phyloP scores from a whole-genome alignment of 2,329 filamentous ascomycete species.

The Colletotrichum orchidophilum region DNA sequence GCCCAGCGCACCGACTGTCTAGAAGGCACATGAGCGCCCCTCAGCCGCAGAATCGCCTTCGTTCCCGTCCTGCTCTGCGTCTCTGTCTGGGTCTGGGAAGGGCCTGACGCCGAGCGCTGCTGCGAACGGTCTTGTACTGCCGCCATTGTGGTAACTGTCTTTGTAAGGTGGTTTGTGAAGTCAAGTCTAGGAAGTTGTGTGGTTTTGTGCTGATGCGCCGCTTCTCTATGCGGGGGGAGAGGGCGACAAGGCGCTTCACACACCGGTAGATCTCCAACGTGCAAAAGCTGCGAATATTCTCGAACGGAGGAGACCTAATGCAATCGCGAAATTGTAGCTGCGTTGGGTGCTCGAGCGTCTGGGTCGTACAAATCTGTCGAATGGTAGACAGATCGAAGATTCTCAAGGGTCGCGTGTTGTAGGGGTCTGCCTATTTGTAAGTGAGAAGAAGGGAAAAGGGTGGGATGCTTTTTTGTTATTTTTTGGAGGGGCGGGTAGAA shows the following conservation, averaged over 20 bases:
- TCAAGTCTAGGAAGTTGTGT: background rate
- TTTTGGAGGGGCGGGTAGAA: conserved; percentile 17
- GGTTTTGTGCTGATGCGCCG: background rate
- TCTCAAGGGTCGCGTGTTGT: conserved; percentile 12
- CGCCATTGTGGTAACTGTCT: conserved; percentile 41
- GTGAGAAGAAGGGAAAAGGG: conserved; percentile 7
- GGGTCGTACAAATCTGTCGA: conserved; percentile 12
- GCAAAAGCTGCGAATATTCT: conserved; percentile 8
- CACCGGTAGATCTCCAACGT: background rate
- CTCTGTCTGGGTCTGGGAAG: conserved; percentile 47
- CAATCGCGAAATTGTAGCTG: background rate
- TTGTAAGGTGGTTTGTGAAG: conserved; percentile 31
- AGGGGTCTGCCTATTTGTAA: conserved; percentile 9
- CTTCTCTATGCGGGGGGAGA: background rate
- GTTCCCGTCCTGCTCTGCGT: conserved; percentile 41
- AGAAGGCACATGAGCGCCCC: conserved; percentile 56
- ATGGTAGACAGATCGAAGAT: conserved; percentile 12
- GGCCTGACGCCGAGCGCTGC: conserved; percentile 41
- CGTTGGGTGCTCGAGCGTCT: background rate
- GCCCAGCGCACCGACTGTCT: conserved; percentile 86
- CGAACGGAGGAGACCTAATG: background rate
- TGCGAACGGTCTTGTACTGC: conserved; percentile 40
- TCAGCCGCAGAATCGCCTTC: conserved; percentile 59
- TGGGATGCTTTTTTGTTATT: conserved; percentile 23
- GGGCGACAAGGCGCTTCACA: too few species aligned